phyloP scores from a whole-genome alignment of 2,329 filamentous ascomycete genomes.

The Phialocephala subalpina region DNA sequence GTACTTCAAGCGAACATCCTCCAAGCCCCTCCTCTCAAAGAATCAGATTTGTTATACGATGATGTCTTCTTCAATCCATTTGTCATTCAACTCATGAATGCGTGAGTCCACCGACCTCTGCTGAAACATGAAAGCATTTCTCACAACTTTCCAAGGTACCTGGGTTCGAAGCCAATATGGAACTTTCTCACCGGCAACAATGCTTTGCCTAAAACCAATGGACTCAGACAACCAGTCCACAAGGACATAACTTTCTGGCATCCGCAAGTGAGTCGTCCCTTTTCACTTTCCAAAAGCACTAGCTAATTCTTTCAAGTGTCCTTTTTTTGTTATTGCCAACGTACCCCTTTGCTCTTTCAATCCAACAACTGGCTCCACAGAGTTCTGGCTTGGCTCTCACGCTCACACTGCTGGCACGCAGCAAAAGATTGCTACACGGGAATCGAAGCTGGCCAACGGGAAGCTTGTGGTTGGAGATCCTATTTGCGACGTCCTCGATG shows the following conservation, averaged over 20 bases:
- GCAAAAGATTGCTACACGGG: conserved; percentile 42
- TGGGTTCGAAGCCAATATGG: conserved; percentile 50
- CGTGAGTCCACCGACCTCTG: conserved; percentile 37
- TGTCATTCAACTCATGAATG: conserved; percentile 50
- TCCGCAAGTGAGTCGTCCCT: conserved; percentile 36
- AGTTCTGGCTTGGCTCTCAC: conserved; percentile 52
- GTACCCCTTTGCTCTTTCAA: conserved; percentile 48
- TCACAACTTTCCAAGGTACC: conserved; percentile 45
- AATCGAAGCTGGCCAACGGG: conserved; percentile 34
- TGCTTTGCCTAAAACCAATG: conserved; percentile 46
- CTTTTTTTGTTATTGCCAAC: conserved; percentile 51
- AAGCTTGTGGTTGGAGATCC: conserved; percentile 61
- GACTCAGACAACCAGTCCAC: conserved; percentile 48
- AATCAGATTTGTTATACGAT: conserved; percentile 44
- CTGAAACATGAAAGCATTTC: neutral
- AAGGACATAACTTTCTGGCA: conserved; percentile 49
- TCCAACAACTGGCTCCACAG: conserved; percentile 47
- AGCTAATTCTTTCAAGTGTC: conserved; percentile 34
- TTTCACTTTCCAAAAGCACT: neutral
- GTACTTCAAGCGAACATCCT: conserved; percentile 47
- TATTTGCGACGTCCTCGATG: conserved; percentile 51
- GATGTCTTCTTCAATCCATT: conserved; percentile 53
- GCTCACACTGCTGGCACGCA: conserved; percentile 43
- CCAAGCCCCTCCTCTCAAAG: conserved; percentile 47
- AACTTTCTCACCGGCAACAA: conserved; percentile 52